Conservation (phyloP, 345 rosid genomes). For the Heritiera littoralis region DNA sequence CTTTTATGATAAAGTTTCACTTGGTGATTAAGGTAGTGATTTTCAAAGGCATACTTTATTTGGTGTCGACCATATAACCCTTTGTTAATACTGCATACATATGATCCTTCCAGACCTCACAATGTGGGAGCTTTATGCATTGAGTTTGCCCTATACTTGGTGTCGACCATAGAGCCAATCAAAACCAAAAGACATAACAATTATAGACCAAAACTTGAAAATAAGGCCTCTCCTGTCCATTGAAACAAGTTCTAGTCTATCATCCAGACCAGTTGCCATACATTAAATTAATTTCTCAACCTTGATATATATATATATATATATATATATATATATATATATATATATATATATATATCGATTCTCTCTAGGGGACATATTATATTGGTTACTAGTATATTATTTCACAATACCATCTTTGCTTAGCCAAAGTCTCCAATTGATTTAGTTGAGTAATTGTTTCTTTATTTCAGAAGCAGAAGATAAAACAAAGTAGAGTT, state of each 20-base stretch:
- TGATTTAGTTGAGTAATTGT: not conserved
- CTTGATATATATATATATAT: not conserved
- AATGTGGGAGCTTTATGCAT: too few relatives aligned
- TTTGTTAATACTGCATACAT: too few relatives aligned
- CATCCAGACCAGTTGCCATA: not conserved
- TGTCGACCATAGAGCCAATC: not conserved
- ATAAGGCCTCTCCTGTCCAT: not conserved
- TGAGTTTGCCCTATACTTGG: too few relatives aligned
- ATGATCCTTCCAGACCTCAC: too few relatives aligned
- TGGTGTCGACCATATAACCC: not conserved
- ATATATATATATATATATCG: too few relatives aligned
- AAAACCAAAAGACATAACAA: not conserved
- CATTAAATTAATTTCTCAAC: not conserved
- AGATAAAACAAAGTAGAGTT: not conserved
- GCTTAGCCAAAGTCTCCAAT: not conserved
- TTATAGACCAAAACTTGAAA: not conserved
- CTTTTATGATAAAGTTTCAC: not conserved
- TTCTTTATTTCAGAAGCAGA: not conserved
- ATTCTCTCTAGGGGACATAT: not conserved
- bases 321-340: not conserved
- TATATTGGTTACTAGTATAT: not conserved
- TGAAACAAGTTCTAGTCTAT: not conserved
- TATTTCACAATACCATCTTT: not conserved
- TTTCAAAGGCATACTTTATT: not conserved
- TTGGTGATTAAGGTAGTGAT: not conserved